Evolutionary conservation across 495 filamentous ascomycete genomes (phyloP).

Genomic region (Penicillium odoratum): DNA sequence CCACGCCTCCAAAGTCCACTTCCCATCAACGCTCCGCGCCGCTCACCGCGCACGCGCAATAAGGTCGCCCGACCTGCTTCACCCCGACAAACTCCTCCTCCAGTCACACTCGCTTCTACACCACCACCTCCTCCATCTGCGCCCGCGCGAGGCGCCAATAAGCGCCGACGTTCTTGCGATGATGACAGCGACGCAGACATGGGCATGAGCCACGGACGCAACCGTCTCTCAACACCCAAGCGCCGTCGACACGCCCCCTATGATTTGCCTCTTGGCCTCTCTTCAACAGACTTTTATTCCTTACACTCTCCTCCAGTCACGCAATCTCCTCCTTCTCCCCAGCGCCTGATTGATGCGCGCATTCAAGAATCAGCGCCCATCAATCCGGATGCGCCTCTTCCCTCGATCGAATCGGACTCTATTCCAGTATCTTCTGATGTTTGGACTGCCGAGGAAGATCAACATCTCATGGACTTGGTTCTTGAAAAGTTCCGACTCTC

Average conservation of each 20-base stretch:
- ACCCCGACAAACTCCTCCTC: conserved; percentile 40
- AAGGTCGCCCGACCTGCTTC: conserved; percentile 30
- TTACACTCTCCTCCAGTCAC: conserved; percentile 48
- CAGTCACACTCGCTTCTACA: conserved; percentile 20
- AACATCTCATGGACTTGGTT: conserved; percentile 69
- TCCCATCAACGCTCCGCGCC: conserved; percentile 50
- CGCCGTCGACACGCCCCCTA: conserved; percentile 65
- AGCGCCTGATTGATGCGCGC: conserved; percentile 15
- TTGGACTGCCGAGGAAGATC: conserved; percentile 70
- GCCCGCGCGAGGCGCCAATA: conserved; percentile 56
- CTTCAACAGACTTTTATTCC: conserved; percentile 62
- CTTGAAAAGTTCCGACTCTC: conserved; percentile 72
- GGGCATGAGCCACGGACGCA: conserved; percentile 21
- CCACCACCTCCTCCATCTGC: conserved; percentile 39
- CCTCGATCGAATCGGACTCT: conserved; percentile 38
- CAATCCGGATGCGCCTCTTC: conserved; percentile 39
- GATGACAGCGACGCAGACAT: conserved; percentile 48
- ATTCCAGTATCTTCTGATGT: conserved; percentile 25
- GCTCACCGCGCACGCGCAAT: conserved; percentile 47
- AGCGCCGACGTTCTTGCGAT: conserved; percentile 59
- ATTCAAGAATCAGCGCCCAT: conserved; percentile 17
- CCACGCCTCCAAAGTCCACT: conserved; percentile 53
- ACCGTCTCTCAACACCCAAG: conserved; percentile 65
- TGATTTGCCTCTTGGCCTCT: conserved; percentile 65
- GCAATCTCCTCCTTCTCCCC: conserved; percentile 38